These are phyloP conservation scores for Phaeotremella fagi DNA, from an alignment of 768 basidiomycete genomes.

Conservation along the genomic window DNA sequence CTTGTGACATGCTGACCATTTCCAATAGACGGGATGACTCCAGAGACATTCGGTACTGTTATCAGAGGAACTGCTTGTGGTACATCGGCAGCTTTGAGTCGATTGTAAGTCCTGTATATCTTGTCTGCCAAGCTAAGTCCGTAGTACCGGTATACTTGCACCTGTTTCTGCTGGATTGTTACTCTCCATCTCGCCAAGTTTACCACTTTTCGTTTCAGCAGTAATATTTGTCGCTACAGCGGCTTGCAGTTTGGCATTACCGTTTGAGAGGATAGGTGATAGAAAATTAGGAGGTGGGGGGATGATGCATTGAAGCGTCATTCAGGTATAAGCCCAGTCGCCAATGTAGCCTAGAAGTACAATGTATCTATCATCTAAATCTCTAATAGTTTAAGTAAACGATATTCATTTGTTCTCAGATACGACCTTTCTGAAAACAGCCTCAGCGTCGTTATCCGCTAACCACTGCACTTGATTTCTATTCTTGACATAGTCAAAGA, in stretches of 20 bases:
- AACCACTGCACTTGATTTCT: background rate
- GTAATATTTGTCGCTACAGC: conserved; percentile 39
- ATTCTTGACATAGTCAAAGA: background rate
- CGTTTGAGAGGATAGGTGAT: conserved; percentile 40
- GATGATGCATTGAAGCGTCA: conserved; percentile 20
- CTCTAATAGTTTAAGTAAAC: too few relatives aligned
- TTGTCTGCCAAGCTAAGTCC: background rate
- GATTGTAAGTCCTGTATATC: conserved; percentile 32
- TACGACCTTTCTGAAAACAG: background rate
- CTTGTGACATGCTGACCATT: background rate
- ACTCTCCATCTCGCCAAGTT: conserved; percentile 32
- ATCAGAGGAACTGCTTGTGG: conserved; percentile 48
- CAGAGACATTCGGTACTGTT: conserved; percentile 44
- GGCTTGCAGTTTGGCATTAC: conserved; percentile 37
- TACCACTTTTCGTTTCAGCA: conserved; percentile 41
- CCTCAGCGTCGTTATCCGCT: background rate
- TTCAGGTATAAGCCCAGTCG: too few relatives aligned
- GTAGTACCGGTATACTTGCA: conserved; percentile 42
- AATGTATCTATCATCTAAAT: too few relatives aligned
- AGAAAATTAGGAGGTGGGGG: conserved; percentile 12
- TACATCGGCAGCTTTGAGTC: conserved; percentile 43
- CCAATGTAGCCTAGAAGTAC: too few relatives aligned
- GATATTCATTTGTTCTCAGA: background rate
- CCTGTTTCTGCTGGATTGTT: conserved; percentile 42
- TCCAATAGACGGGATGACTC: conserved; percentile 45